Conservation (phyloP, 2,329 filamentous ascomycete genomes). For the Daldinia sp. region DNA sequence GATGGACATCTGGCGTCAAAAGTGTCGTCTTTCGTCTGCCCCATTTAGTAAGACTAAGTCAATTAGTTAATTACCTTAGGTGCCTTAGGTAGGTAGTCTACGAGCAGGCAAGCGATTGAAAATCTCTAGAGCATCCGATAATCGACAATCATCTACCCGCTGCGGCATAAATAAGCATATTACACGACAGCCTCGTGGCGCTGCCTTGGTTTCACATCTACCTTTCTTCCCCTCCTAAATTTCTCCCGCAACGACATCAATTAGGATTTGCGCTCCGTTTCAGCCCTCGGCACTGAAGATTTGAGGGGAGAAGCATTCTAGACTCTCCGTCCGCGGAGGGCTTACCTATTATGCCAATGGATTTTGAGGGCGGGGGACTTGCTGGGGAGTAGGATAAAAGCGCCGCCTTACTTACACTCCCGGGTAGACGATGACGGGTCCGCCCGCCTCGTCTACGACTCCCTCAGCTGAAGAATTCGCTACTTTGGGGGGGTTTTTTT, state of each 20-base stretch:
- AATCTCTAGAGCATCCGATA: conserved; percentile 3
- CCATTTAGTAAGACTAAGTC: not conserved
- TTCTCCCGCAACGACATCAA: conserved; percentile 23
- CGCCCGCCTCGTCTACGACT: conserved; percentile 27
- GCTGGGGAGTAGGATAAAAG: not conserved
- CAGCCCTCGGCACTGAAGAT: conserved; percentile 8
- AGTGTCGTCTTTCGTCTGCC: not conserved
- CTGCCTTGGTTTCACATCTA: conserved; percentile 16
- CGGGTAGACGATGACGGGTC: not conserved
- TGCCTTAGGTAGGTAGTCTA: not conserved
- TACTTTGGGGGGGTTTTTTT: not conserved
- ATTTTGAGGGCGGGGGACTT: not conserved
- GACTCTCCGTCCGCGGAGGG: not conserved
- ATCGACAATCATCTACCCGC: conserved; percentile 15
- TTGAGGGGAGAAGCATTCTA: not conserved
- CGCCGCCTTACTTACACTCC: not conserved
- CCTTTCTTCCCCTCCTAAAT: not conserved
- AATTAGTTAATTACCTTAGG: too few species aligned
- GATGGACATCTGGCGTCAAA: not conserved
- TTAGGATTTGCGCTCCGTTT: conserved; percentile 18
- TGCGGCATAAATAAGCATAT: conserved; percentile 41
- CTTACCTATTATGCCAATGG: not conserved
- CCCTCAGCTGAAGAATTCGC: conserved; percentile 28
- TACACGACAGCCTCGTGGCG: conserved; percentile 36
- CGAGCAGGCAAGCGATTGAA: not conserved